Base-by-base conservation (phyloP, 257 asterid genomes). In the Solanum neorickii region DNA sequence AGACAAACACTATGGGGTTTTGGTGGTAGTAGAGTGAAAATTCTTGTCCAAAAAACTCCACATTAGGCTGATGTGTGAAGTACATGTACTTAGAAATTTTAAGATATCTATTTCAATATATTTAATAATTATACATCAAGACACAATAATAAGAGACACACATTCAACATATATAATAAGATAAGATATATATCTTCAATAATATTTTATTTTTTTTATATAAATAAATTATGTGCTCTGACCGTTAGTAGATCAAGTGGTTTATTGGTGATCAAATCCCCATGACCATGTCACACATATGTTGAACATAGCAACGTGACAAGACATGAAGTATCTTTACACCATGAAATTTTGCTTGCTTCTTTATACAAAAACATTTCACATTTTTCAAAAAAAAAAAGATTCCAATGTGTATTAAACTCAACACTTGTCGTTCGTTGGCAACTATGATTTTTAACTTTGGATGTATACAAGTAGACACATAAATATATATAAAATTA, bases 231-330 rank as follows among this genome's bases (percentile, higher is more conserved):
- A 23, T 78, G 25, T 44, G 62, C 83, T 44, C 83, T 76, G 83
- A 41, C 62, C 65, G 84, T 78, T 44, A 78, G 84, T 78, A 44
- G 65, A 78, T 33, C 16, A 47, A 77, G n/a, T 44, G 25, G 62
- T 44, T 44, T 44, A 27, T 77, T 78, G 65, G 39, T 15, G 16
- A 46, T 78, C 84, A 37, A 78, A 78, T 78, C 33, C 65, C 84
- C 66, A 78, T 46, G 66, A 78, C 41, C 62, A 78, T 78, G 66
- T 46, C 84, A 78, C 84, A 46, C 84, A 78, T 78, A 27, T 25
- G 11, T 78, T 78, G 62, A 65, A 78, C 84, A 78, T 78, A 14
- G 15, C 39, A 78, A 46, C 65, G 66, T 78, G 84, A 78, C 41
- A 46, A 78, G 41, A 78, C 84, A 27, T 78, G 41, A 46, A 46